Evolutionary conservation across 257 asterid genomes (phyloP).

Genomic region (Solanum okadae): DNA sequence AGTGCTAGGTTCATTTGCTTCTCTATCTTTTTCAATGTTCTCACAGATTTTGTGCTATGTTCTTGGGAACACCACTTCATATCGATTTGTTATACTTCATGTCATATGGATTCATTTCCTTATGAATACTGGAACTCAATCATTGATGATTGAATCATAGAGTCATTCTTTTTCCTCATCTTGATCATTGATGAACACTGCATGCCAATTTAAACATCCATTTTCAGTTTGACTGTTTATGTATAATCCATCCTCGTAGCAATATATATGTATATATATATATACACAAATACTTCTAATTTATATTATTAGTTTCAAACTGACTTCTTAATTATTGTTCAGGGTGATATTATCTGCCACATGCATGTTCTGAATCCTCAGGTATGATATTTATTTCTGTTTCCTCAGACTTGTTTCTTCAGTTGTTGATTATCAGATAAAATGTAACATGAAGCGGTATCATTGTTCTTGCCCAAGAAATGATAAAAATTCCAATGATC

Average conservation of each 20-base stretch:
- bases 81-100: not conserved
- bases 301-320: not conserved
- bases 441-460: not conserved
- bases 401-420: not conserved
- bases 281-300: not conserved
- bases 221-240: not conserved
- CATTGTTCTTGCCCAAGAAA: not conserved
- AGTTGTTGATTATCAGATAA: not conserved
- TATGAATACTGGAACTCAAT: not conserved
- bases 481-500: not conserved
- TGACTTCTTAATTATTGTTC: slow-evolving; percentile 9
- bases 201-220: not conserved
- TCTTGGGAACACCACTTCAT: not conserved
- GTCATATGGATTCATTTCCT: not conserved
- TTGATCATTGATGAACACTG: not conserved
- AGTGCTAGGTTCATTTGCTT: not conserved
- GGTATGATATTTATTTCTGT: slow-evolving; percentile 32
- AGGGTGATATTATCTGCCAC: slow-evolving; percentile 62
- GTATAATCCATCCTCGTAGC: not conserved
- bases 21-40: not conserved
- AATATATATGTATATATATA: too few species aligned
- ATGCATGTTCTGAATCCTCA: slow-evolving; percentile 81
- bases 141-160: not conserved
- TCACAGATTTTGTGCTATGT: not conserved
- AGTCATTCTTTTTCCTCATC: not conserved